Evolutionary conservation across 345 rosid species (phyloP).

Genomic region (Moricandia moricandioides): DNA sequence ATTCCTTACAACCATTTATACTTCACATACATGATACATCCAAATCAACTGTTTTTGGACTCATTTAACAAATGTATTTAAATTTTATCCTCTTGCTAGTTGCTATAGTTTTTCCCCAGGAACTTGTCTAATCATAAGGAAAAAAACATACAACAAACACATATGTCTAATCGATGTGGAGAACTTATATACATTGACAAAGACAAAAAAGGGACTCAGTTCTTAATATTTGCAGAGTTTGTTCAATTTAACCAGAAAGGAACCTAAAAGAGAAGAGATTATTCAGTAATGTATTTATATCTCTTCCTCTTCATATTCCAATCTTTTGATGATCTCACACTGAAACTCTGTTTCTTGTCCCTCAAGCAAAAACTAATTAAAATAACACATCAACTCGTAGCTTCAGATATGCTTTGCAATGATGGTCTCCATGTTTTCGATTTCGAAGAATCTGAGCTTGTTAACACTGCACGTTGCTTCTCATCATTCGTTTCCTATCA

Average conservation of each 20-base stretch:
- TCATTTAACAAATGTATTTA: slow-evolving; percentile 7
- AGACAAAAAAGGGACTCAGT: slow-evolving; percentile 5
- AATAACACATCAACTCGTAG: slow-evolving; percentile 43
- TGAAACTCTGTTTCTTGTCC: slow-evolving; percentile 30
- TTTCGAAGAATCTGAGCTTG: slow-evolving; percentile 43
- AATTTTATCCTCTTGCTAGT: slow-evolving; percentile 3
- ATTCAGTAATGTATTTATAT: neutral
- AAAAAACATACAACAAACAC: neutral
- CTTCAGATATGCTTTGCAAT: slow-evolving; percentile 81
- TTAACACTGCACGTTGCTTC: slow-evolving; percentile 48
- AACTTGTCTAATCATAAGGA: slow-evolving; percentile 3
- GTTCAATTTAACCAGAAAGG: neutral
- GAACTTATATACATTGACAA: slow-evolving; percentile 24
- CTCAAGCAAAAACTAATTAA: neutral
- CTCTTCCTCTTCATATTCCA: slow-evolving; percentile 7
- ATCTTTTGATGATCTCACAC: slow-evolving; percentile 3
- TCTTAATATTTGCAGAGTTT: slow-evolving; percentile 16
- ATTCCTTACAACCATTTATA: slow-evolving; percentile 30
- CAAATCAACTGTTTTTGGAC: slow-evolving; percentile 24
- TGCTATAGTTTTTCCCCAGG: slow-evolving; percentile 6
- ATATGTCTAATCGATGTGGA: neutral
- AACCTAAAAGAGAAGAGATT: slow-evolving; percentile 9
- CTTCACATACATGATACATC: neutral
- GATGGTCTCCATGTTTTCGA: slow-evolving; percentile 85
- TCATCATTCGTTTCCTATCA: slow-evolving; percentile 46